Conservation (phyloP, 257 asterid genomes). For the Solanum raphanifolium region DNA sequence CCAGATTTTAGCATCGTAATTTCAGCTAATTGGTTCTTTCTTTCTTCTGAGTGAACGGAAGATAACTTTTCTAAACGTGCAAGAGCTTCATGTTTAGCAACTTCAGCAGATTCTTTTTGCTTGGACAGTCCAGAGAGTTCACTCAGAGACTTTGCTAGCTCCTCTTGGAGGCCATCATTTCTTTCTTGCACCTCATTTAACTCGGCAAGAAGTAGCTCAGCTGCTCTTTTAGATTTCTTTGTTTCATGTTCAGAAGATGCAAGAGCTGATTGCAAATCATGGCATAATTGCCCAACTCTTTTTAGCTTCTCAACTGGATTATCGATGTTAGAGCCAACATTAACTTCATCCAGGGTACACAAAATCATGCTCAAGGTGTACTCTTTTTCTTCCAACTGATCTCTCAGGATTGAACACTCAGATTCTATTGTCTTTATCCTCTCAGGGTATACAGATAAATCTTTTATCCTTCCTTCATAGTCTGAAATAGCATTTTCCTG, state of each 20-base stretch:
- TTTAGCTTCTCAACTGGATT: slow-evolving; percentile 51
- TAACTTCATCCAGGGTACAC: slow-evolving; percentile 39
- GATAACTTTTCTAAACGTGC: slow-evolving; percentile 53
- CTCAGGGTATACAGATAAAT: slow-evolving; percentile 41
- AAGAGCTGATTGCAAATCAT: slow-evolving; percentile 34
- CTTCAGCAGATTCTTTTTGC: slow-evolving; percentile 55
- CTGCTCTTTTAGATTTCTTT: slow-evolving; percentile 76
- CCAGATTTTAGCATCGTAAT: slow-evolving; percentile 37
- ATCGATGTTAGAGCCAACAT: slow-evolving; percentile 28
- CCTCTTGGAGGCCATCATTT: slow-evolving; percentile 86
- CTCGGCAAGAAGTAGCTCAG: slow-evolving; percentile 90
- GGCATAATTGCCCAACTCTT: slow-evolving; percentile 37
- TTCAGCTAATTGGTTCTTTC: slow-evolving; percentile 55
- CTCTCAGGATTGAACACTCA: slow-evolving; percentile 49
- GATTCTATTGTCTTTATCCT: slow-evolving; percentile 51
- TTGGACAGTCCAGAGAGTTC: slow-evolving; percentile 57
- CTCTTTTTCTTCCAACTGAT: slow-evolving; percentile 52
- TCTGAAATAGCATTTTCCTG: slow-evolving; percentile 44
- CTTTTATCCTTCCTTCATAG: slow-evolving; percentile 43
- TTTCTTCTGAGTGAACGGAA: slow-evolving; percentile 51
- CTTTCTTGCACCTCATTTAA: slow-evolving; percentile 97
- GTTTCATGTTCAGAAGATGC: slow-evolving; percentile 57
- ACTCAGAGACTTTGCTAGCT: slow-evolving; percentile 41
- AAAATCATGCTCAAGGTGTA: slow-evolving; percentile 41
- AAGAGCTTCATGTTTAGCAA: slow-evolving; percentile 57